Conservation (phyloP, 345 rosid genomes). For the Hibiscus trionum region DNA sequence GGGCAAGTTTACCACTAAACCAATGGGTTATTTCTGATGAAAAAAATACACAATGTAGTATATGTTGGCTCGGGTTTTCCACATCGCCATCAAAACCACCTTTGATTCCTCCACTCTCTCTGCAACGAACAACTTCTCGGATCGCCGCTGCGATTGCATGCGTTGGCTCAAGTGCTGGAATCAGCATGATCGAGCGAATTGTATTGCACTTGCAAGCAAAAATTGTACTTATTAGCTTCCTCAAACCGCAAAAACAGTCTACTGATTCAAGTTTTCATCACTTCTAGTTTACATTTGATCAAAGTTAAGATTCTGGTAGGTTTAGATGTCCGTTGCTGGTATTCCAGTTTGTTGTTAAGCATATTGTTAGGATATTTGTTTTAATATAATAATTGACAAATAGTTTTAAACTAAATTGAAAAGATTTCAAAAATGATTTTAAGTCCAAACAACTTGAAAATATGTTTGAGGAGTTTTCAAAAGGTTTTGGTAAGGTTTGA, state of each 20-base stretch:
- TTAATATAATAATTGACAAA: too few species aligned
- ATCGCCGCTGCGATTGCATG: constrained; percentile 93
- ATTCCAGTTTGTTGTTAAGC: too few species aligned
- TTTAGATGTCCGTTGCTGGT: neutral
- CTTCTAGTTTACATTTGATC: neutral
- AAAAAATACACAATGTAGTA: too few species aligned
- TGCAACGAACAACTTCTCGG: constrained; percentile 75
- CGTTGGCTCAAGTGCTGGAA: constrained; percentile 89
- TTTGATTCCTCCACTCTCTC: constrained; percentile 66
- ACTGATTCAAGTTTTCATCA: neutral
- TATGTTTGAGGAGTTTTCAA: too few species aligned
- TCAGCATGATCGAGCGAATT: constrained; percentile 73
- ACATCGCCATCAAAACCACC: constrained; percentile 85
- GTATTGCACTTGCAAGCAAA: constrained; percentile 57
- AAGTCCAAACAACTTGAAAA: too few species aligned
- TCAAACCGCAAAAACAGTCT: neutral
- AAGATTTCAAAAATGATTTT: too few species aligned
- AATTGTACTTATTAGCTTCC: neutral
- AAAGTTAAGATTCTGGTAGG: neutral
- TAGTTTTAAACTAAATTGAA: too few species aligned
- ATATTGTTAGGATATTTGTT: too few species aligned
- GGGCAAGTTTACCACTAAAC: too few species aligned
- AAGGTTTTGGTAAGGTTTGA: too few species aligned
- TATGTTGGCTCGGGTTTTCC: constrained; percentile 8
- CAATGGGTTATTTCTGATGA: too few species aligned